These are phyloP conservation scores for Boletus tomentosulus DNA, from an alignment of 768 basidiomycete species.

Conservation along the genomic window DNA sequence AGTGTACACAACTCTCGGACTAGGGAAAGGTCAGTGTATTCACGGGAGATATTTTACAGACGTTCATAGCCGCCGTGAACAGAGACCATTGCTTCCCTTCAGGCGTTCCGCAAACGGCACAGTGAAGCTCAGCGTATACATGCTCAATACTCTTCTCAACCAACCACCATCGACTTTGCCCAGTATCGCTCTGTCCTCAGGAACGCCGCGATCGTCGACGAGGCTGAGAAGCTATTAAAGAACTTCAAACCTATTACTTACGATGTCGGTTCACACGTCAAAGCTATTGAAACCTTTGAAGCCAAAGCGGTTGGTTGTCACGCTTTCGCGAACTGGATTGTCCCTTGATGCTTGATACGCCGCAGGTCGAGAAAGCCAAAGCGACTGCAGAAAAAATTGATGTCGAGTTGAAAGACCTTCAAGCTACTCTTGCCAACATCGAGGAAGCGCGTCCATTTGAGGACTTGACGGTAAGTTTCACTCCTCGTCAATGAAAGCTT, in stretches of 20 bases:
- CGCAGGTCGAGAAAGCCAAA: conserved; percentile 81
- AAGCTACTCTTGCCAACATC: conserved; percentile 93
- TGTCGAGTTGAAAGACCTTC: conserved; percentile 84
- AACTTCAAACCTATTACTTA: conserved; percentile 94
- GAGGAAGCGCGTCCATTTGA: conserved; percentile 97
- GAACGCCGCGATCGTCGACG: conserved; percentile 88
- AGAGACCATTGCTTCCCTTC: conserved; percentile 89
- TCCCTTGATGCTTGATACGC: not conserved
- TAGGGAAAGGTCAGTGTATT: conserved; percentile 68
- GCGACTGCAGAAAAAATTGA: conserved; percentile 90
- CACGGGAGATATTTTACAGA: not conserved
- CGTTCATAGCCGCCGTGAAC: conserved; percentile 10
- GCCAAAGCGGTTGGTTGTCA: conserved; percentile 76
- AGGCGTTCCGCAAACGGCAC: conserved; percentile 96
- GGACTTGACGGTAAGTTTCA: conserved; percentile 79
- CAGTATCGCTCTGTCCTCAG: conserved; percentile 90
- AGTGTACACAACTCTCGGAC: conserved; percentile 77
- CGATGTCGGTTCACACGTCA: conserved; percentile 84
- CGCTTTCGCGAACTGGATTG: not conserved
- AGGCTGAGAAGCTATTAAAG: conserved; percentile 84
- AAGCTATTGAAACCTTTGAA: conserved; percentile 96
- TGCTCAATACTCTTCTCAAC: conserved; percentile 58
- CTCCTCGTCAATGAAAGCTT: not conserved
- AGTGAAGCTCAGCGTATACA: conserved; percentile 78
- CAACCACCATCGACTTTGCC: conserved; percentile 82